These are phyloP conservation scores for Cladophialophora psammophila DNA, from an alignment of 2,329 filamentous ascomycete genomes.

Conservation along the genomic window DNA sequence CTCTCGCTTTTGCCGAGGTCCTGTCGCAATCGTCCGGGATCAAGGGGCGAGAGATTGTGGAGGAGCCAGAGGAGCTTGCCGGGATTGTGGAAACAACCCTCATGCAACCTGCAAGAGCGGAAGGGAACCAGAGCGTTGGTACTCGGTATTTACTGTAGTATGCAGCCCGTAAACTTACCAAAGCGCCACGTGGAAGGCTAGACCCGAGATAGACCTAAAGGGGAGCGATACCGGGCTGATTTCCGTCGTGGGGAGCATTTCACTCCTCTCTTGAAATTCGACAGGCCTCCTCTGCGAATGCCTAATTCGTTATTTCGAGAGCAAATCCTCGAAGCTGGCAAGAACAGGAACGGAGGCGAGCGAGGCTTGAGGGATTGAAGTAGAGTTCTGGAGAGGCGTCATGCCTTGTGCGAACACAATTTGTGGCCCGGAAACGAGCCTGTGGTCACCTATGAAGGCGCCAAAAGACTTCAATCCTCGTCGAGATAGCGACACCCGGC, in stretches of 20 bases:
- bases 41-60: conserved; percentile 8
- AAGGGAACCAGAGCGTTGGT: background rate
- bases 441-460: background rate
- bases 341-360: background rate
- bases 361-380: background rate
- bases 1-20: conserved; percentile 6
- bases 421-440: background rate
- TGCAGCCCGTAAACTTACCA: background rate
- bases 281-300: background rate
- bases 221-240: background rate
- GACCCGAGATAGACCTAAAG: background rate
- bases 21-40: background rate
- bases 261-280: background rate
- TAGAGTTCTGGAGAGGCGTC: background rate
- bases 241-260: background rate
- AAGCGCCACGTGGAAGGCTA: background rate
- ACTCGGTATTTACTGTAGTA: background rate
- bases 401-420: background rate
- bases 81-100: background rate
- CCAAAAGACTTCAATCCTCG: background rate
- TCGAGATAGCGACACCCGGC: background rate
- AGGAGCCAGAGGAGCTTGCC: conserved; percentile 3
- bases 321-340: background rate
- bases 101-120: conserved; percentile 14
- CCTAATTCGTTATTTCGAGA: background rate